Evolutionary conservation across 2,329 filamentous ascomycete genomes (phyloP).

Genomic region (Fusarium dlaminii): DNA sequence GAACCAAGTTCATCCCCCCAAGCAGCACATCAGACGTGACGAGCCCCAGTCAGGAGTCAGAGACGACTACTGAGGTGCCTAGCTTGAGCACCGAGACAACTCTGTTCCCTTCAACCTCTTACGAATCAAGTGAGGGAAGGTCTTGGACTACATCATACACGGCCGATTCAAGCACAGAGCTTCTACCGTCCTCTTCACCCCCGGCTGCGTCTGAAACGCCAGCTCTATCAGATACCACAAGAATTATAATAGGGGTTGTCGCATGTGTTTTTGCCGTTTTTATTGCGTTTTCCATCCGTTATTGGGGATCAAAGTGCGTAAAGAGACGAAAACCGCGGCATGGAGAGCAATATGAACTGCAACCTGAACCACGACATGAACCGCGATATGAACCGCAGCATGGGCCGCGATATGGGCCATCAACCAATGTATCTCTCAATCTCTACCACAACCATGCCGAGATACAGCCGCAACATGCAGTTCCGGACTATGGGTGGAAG

Average conservation of each 20-base stretch:
- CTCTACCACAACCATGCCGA: neutral
- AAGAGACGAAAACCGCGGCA: neutral
- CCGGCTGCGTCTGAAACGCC: neutral
- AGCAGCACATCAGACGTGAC: neutral
- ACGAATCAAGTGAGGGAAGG: neutral
- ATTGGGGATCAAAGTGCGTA: rapidly evolving
- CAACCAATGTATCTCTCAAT: neutral
- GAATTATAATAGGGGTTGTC: neutral
- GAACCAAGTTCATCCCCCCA: neutral
- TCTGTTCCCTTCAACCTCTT: neutral
- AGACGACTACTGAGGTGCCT: neutral
- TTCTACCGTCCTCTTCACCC: neutral
- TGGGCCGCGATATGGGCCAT: neutral
- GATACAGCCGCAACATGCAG: neutral
- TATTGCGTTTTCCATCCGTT: neutral
- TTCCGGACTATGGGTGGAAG: neutral
- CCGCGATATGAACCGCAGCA: neutral
- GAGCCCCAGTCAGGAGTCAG: neutral
- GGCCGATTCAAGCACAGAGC: neutral
- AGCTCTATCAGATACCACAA: neutral
- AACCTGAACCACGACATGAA: neutral
- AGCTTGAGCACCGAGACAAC: neutral
- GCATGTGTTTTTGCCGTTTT: neutral
- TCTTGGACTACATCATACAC: neutral
- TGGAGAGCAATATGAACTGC: neutral